Base-by-base conservation (phyloP, 805 yeast species). In the Naumovozyma baii region DNA sequence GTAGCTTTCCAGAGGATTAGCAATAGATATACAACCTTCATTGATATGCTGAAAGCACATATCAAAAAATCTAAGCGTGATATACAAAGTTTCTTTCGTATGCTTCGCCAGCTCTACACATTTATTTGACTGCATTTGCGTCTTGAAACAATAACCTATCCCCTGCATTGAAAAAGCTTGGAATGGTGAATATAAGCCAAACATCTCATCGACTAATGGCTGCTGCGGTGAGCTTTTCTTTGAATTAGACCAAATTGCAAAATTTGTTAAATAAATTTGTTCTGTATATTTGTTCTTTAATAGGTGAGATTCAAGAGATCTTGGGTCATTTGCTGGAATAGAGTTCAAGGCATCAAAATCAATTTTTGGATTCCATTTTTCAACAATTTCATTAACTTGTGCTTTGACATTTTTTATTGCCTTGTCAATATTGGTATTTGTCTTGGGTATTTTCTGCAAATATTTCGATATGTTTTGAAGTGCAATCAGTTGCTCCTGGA, bases 31-130 rank as follows among this genome's bases (percentile, higher is more conserved):
- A 18, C 50, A 44, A 19, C 47, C 41, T 34, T 46, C 49, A 18
- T 41, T 48, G 12, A 57, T 26, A 31, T 55, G 52, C 13, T 44
- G 42, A 9, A 48, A 39, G 38, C 54, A 52, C 39, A 54, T 44
- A 41, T 60, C 63, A 33, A 55, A 57, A 43, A 51, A 56, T 33
- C 59, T 43, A 15, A 60, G 38, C 9, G 56, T 41, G 9, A 60
- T 25, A 39, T 59, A 60, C 7, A 60, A 37, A 10, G 55, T 51
- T 33, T 57, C 58, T 62, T 41, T 45, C 34, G 40, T 70, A 66
- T 45, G 81, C 76, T 51, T 78, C 80, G 39, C 22, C 9, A 34
- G 31, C 17, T 31, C 38, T 5, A 18, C 25, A 25, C 20, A n/a
- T 22, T 18, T 33, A 31, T 34, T 33, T 25, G 25, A 31, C 9